phyloP scores from a whole-genome alignment of 179 eudicot species.

The Beta lomatogona region DNA sequence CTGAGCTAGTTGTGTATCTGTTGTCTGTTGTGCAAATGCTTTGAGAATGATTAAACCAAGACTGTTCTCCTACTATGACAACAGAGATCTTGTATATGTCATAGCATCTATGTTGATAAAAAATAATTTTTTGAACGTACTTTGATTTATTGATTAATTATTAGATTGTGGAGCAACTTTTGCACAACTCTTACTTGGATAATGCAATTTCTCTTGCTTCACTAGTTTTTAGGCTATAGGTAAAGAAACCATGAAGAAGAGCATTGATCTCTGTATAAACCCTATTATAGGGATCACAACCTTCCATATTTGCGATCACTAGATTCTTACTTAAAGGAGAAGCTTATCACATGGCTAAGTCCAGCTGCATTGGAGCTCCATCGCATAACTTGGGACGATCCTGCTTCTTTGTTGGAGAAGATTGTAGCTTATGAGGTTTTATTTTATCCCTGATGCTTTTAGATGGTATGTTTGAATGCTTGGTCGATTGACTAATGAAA shows the following conservation, averaged over 20 bases:
- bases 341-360: conserved; percentile 93
- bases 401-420: conserved; percentile 94
- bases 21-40: neutral
- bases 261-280: neutral
- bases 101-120: neutral
- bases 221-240: neutral
- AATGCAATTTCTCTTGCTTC: neutral
- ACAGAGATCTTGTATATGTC: neutral
- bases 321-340: conserved; percentile 87
- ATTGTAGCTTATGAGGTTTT: conserved; percentile 91
- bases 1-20: neutral
- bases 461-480: conserved; percentile 23
- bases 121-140: neutral
- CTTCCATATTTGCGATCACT: conserved; percentile 74
- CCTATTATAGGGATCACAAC: conserved; percentile 63
- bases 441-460: conserved; percentile 26
- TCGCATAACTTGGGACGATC: conserved; percentile 92
- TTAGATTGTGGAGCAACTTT: neutral
- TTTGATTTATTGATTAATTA: neutral
- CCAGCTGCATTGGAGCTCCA: conserved; percentile 95
- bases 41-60: neutral
- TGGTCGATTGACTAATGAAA: conserved; percentile 27
- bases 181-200: neutral
- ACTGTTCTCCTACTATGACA: neutral
- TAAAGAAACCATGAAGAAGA: neutral